phyloP scores from a whole-genome alignment of 345 rosid species.

The Noccaea caerulescens region DNA sequence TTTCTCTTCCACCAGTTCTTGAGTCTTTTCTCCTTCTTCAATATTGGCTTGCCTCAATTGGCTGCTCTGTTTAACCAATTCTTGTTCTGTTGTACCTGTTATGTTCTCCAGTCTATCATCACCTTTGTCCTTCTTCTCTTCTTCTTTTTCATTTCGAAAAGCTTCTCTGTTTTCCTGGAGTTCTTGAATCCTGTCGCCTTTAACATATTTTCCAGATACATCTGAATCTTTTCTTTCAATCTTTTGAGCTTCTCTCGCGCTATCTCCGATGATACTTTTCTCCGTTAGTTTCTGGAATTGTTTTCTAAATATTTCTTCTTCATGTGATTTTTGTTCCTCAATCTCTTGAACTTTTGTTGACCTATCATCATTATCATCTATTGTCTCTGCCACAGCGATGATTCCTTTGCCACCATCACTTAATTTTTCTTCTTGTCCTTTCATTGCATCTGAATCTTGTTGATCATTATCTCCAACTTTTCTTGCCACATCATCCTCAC shows the following conservation, averaged over 20 bases:
- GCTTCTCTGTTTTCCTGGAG: background rate
- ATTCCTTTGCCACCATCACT: constrained; percentile 14
- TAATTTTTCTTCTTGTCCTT: constrained; percentile 5
- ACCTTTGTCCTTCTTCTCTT: background rate
- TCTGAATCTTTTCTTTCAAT: background rate
- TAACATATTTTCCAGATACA: background rate
- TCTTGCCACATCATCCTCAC: constrained; percentile 6
- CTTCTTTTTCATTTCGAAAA: constrained; percentile 2
- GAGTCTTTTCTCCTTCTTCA: constrained; percentile 14
- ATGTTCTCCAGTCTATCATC: constrained; percentile 11
- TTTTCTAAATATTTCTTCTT: constrained; percentile 8
- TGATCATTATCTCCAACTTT: background rate
- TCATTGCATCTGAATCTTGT: constrained; percentile 8
- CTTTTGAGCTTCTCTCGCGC: background rate
- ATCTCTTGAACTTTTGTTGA: constrained; percentile 17
- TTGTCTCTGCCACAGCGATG: background rate
- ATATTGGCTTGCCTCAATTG: background rate
- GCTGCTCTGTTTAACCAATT: background rate
- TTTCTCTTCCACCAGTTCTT: constrained; percentile 19
- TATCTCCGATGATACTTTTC: background rate
- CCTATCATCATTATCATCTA: background rate
- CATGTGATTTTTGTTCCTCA: background rate
- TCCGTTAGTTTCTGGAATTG: constrained; percentile 13
- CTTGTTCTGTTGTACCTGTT: constrained; percentile 3
- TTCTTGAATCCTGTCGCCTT: constrained; percentile 8